Percentiles rank a stretch among this genome's conserved stretches.
Evolutionary conservation across 2,329 filamentous ascomycete genomes (phyloP).

Genomic region (Xenosphaeropsis pyriputrescens): DNA sequence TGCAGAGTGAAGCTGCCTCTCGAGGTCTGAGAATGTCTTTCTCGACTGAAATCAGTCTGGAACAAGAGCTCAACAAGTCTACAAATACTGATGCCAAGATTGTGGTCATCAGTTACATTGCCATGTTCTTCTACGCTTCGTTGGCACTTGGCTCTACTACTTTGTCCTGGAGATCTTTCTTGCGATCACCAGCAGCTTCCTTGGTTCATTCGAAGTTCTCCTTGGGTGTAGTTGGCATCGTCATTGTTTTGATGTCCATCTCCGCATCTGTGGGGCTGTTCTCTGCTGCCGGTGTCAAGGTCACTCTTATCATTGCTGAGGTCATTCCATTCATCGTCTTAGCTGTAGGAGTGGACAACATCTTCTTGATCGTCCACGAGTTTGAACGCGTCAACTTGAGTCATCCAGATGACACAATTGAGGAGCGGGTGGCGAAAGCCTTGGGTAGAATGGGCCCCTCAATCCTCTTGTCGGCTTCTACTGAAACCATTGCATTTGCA

Average conservation of each 20-base stretch:
- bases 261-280: constrained; percentile 90
- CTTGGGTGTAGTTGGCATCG: constrained; percentile 81
- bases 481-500: constrained; percentile 86
- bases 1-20: constrained; percentile 64
- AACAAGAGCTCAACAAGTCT: constrained; percentile 93
- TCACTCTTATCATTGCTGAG: constrained; percentile 93
- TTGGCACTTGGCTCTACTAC: constrained; percentile 82
- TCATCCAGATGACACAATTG: constrained; percentile 77
- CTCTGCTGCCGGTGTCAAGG: constrained; percentile 81
- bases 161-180: constrained; percentile 58
- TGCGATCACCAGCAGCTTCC: constrained; percentile 69
- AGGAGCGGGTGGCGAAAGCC: constrained; percentile 72
- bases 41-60: constrained; percentile 86
- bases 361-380: constrained; percentile 96
- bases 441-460: constrained; percentile 95
- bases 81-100: constrained; percentile 98
- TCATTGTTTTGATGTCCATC: constrained; percentile 96
- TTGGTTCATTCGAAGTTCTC: constrained; percentile 95
- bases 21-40: constrained; percentile 82
- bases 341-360: constrained; percentile 95
- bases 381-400: constrained; percentile 90
- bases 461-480: constrained; percentile 86
- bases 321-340: constrained; percentile 96
- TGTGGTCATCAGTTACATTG: constrained; percentile 87
- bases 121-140: constrained; percentile 98